These are phyloP conservation scores for Aspergillus brasiliensis DNA, from an alignment of 2,329 filamentous ascomycete species.

Conservation along the genomic window DNA sequence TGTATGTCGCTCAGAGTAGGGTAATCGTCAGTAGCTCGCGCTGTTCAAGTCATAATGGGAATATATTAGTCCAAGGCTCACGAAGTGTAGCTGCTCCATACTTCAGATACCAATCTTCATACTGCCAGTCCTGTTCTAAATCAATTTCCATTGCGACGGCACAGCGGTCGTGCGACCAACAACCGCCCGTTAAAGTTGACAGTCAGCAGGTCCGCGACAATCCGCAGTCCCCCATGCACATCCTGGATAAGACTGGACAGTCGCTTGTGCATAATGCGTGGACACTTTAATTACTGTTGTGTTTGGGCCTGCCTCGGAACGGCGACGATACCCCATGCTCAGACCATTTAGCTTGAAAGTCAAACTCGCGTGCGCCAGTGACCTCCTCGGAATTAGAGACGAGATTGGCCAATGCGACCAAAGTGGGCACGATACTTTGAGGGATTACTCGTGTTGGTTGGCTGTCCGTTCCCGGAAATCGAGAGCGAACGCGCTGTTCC, in stretches of 20 bases:
- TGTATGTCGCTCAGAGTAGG: no score
- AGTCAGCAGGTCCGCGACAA: not conserved
- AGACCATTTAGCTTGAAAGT: not conserved
- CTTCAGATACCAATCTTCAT: not conserved
- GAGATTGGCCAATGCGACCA: slow-evolving; percentile 8
- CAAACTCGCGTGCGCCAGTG: not conserved
- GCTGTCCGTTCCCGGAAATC: slow-evolving; percentile 12
- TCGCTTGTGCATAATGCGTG: not conserved
- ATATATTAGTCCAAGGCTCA: no score
- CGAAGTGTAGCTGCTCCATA: no score
- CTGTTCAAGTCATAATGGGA: no score
- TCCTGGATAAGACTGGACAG: not conserved
- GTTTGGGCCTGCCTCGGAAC: not conserved
- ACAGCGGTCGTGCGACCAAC: not conserved
- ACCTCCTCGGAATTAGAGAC: not conserved
- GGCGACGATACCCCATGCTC: not conserved
- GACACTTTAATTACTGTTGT: not conserved
- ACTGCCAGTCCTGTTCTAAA: not conserved
- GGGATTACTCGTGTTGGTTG: slow-evolving; percentile 5
- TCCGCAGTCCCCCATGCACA: not conserved
- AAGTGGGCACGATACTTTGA: slow-evolving; percentile 5
- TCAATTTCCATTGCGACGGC: not conserved
- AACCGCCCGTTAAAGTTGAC: not conserved
- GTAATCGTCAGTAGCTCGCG: no score
- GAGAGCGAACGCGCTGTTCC: slow-evolving; percentile 5